A percentile compares a stretch with the other conserved stretches of the same genome.
These are phyloP conservation scores for Fusarium sp. DNA, from an alignment of 2,329 filamentous ascomycete genomes.

Conservation along the genomic window DNA sequence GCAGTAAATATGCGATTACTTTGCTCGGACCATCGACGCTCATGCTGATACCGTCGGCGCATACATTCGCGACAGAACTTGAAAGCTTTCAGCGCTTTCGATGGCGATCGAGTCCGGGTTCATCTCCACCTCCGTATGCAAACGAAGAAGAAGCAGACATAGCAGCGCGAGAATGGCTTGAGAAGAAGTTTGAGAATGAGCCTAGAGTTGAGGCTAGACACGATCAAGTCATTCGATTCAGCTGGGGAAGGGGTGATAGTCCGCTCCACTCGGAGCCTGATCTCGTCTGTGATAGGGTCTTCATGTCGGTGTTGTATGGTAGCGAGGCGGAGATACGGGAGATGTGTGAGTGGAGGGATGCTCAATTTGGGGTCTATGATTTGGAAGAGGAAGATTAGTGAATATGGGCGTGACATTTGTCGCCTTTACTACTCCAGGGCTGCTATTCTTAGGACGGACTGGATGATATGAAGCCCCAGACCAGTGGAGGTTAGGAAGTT, in stretches of 20 bases:
- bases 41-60: not conserved
- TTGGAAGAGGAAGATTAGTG: not conserved
- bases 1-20: not conserved
- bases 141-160: not conserved
- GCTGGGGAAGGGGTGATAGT: not conserved
- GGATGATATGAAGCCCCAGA: not conserved
- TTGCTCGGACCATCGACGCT: not conserved
- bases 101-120: fast-evolving
- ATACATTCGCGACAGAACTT: not conserved
- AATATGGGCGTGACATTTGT: not conserved
- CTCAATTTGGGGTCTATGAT: not conserved
- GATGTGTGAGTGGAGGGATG: not conserved
- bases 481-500: not conserved
- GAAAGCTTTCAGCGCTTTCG: not conserved
- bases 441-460: not conserved
- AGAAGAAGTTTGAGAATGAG: not conserved
- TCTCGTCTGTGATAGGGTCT: not conserved
- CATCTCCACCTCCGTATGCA: not conserved
- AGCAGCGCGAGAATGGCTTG: not conserved
- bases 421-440: not conserved
- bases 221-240: not conserved
- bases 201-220: not conserved
- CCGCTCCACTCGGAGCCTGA: constrained; percentile 10
- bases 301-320: constrained; percentile 4
- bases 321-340: not conserved